Conservation (phyloP, 345 rosid species). For the Brassica cretica region DNA sequence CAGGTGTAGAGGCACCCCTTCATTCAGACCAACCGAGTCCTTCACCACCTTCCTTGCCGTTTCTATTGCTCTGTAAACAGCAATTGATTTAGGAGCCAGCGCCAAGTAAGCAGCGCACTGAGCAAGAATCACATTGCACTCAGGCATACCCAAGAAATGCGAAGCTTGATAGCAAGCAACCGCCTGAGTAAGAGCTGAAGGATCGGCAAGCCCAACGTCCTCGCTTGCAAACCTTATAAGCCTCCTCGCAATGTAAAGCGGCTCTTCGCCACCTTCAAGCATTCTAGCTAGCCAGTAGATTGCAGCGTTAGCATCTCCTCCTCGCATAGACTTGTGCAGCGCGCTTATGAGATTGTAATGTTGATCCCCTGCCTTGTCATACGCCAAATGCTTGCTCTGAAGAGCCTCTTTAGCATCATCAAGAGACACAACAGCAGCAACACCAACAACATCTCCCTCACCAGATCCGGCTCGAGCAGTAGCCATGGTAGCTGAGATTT, state of each 20-base stretch:
- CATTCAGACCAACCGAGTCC: conserved; percentile 77
- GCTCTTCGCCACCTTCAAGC: conserved; percentile 86
- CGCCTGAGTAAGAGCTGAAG: conserved; percentile 73
- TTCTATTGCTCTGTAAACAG: conserved; percentile 67
- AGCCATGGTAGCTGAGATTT: conserved; percentile 66
- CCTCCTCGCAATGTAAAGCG: conserved; percentile 82
- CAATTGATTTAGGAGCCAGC: conserved; percentile 70
- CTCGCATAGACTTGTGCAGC: conserved; percentile 84
- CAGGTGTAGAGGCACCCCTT: conserved; percentile 82
- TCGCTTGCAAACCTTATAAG: conserved; percentile 83
- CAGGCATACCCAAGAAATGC: conserved; percentile 86
- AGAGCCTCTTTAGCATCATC: conserved; percentile 86
- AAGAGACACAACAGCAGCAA: conserved; percentile 37
- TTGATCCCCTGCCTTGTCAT: conserved; percentile 80
- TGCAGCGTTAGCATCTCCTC: conserved; percentile 75
- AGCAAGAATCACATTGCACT: conserved; percentile 75
- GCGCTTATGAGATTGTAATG: conserved; percentile 86
- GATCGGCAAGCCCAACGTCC: conserved; percentile 81
- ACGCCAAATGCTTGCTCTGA: conserved; percentile 76
- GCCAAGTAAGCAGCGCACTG: conserved; percentile 83
- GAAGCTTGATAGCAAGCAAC: conserved; percentile 92
- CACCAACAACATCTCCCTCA: neutral
- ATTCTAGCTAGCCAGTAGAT: conserved; percentile 83
- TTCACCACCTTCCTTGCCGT: conserved; percentile 67
- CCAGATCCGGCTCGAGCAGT: conserved; percentile 37